Base-by-base conservation (phyloP, 1,284 basidiomycete genomes). In the Stygiomarasmius scandens region DNA sequence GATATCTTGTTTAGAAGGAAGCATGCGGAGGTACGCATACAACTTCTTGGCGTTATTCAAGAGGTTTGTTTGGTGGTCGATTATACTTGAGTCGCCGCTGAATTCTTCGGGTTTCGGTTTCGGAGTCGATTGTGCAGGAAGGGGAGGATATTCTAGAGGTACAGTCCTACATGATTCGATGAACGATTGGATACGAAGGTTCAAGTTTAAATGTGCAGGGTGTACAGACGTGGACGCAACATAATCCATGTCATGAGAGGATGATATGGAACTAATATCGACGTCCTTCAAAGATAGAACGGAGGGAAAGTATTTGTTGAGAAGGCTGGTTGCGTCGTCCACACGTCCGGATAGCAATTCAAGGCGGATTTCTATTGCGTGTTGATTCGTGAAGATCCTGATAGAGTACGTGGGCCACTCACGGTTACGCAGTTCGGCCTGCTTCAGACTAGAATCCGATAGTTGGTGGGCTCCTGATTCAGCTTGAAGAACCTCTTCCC, bases 161-260 rank as follows among this genome's bases (percentile, higher is more conserved):
- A 84, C 70, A 0, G 89, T 87, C 32, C 93, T 86, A 61, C 90
- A 87, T 8, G 87, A 80, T 70, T 96, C 93, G 64, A 92, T 86
- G 72, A 95, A 95, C 0, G 84, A 83, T 47, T 90, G 85, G 36
- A 95, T 90, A 63, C 89, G 90, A 49, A 96, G 82, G 66, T 95
- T 94, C 62, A 96, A 82, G 36, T 79, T 76, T 48, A 96, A 77
- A 66, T 93, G 91, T 1, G 78, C 73, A 16, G 92, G 89, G 49
- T 91, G 81, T 27, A 87, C 77, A 8, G 88, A 84, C 1, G 81
- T 87, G 3, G 84, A 72, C 8, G 84, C 75, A 22, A 82, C 70
- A 61, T 86, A 87, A 51, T 79, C 72, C 53, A 80, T 65, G 49
- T 59, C 60, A 25, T 48, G 52, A 24, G 55, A 59, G 19, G 54